Evolutionary conservation across 2,329 filamentous ascomycete genomes (phyloP), one percentile per base, ranked within the genome.

Genomic region (Cladophialophora psammophila): DNA sequence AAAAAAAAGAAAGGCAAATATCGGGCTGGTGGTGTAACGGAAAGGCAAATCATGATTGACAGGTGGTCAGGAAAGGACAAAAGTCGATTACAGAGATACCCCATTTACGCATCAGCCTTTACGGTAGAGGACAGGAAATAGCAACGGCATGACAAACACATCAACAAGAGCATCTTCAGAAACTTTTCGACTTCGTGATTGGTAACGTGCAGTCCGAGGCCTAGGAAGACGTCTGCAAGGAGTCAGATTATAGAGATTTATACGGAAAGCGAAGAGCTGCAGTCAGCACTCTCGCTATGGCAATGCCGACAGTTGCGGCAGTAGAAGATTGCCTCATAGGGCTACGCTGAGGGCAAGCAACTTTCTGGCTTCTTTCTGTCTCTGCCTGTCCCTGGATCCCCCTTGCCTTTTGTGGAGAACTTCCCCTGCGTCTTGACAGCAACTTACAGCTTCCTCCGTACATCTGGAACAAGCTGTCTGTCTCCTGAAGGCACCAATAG

Each of bases 1-100:
- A 8, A 35, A 20, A 40, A n/a, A 40, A 40, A 18, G 36, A 52
- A 35, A 31, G 34, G 52, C 40, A 57, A 12, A 60, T 13, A 12
- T 34, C 26, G 31, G 57, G 40, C 57, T 20, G 57, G 26, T 55
- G 53, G 5, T 63, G 40, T 54, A 32, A 45, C 20, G 31, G 45
- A 20, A 34, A 34, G 42, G 18, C 40, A 54, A 15, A 45, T 50
- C 45, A 53, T 53, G 45, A 61, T 61, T 54, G n/a, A 45, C 38
- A 18, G 52, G 52, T 8, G 50, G 50, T 40, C 52, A 36, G 52
- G 31, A 31, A 35, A 34, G 35, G 48, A 13, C 34, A 66, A 66
- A 62, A 63, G 64, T 66, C 60, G 64, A 57, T 59, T 63, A 40
- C 18, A 62, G 54, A 63, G 64, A 66, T 66, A 66, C 64, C 64